Evolutionary conservation across 164 flowering plant genomes (phyloP).

Genomic region (Nymphaea colorata): DNA sequence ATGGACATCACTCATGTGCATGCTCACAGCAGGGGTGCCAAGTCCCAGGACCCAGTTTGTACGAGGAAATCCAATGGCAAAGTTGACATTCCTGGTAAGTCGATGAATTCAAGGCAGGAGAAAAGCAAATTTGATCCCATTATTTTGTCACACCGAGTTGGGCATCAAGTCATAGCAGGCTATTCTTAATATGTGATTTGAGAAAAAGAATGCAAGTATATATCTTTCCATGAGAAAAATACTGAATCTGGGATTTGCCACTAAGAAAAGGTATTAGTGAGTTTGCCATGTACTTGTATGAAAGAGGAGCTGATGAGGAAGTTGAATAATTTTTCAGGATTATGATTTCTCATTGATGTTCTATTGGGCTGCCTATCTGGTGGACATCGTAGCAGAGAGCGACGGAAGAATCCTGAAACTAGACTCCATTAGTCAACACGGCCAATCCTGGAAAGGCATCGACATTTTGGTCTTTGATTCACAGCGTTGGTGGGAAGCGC

Average conservation of each 20-base stretch:
- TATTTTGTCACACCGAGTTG: no score
- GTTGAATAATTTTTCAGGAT: slow-evolving; percentile 4
- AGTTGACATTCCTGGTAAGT: slow-evolving; percentile 41
- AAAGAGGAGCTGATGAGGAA: no score
- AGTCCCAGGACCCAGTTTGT: slow-evolving; percentile 19
- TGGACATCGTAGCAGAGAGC: slow-evolving; percentile 10
- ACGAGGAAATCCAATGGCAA: slow-evolving; percentile 16
- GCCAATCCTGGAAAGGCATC: slow-evolving; percentile 11
- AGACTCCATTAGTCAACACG: slow-evolving; percentile 10
- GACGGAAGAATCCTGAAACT: slow-evolving; percentile 10
- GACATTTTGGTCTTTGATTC: slow-evolving; percentile 14
- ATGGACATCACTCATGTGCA: slow-evolving; percentile 53
- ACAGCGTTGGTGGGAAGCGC: slow-evolving; percentile 12
- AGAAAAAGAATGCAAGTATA: no score
- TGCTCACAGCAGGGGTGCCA: slow-evolving; percentile 50
- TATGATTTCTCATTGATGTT: slow-evolving; percentile 6
- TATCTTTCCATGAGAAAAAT: no score
- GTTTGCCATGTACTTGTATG: not conserved
- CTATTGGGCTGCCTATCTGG: slow-evolving; percentile 8
- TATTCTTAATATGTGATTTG: no score
- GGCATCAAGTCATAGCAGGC: no score
- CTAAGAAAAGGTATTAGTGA: no score
- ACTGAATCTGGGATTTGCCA: no score
- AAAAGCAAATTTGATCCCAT: no score
- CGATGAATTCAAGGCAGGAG: no score